phyloP scores from a whole-genome alignment of 176 grass and related monocot genomes.

The Rhynchospora pubera region DNA sequence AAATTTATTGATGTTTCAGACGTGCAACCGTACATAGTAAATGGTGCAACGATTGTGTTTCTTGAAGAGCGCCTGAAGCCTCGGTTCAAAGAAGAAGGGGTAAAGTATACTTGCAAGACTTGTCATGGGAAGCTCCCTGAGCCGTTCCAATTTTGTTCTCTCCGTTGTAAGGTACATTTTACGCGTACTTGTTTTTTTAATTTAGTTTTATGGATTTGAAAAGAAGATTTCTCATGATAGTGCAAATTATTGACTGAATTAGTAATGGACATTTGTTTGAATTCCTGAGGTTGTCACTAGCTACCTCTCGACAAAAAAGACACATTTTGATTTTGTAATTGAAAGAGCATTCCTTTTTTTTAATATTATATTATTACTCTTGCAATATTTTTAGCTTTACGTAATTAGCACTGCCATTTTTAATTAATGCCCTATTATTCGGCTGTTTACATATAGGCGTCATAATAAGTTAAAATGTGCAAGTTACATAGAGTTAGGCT shows the following conservation, averaged over 20 bases:
- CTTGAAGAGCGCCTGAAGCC: slow-evolving; percentile 36
- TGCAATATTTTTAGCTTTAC: not conserved
- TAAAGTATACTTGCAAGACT: slow-evolving; percentile 35
- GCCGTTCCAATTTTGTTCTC: slow-evolving; percentile 41
- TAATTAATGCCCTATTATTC: not conserved
- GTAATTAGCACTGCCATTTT: not conserved
- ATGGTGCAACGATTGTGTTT: slow-evolving; percentile 45
- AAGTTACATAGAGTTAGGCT: not conserved
- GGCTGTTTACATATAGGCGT: not conserved
- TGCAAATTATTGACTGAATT: not conserved
- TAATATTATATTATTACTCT: not conserved
- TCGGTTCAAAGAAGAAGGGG: slow-evolving; percentile 28
- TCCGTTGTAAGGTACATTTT: slow-evolving; percentile 41
- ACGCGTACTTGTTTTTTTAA: not conserved
- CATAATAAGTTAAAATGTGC: not conserved
- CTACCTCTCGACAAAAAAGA: too few species aligned
- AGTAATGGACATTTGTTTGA: slow-evolving; percentile 2
- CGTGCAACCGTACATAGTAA: slow-evolving; percentile 45
- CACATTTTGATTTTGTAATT: not conserved
- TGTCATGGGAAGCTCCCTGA: slow-evolving; percentile 34
- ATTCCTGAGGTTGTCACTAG: not conserved
- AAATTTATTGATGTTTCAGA: slow-evolving; percentile 44
- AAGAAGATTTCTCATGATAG: not conserved
- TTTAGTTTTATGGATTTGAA: not conserved
- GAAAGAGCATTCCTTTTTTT: not conserved